phyloP scores from a whole-genome alignment of 139 green algal genomes.

The Chlorella ohadii region DNA sequence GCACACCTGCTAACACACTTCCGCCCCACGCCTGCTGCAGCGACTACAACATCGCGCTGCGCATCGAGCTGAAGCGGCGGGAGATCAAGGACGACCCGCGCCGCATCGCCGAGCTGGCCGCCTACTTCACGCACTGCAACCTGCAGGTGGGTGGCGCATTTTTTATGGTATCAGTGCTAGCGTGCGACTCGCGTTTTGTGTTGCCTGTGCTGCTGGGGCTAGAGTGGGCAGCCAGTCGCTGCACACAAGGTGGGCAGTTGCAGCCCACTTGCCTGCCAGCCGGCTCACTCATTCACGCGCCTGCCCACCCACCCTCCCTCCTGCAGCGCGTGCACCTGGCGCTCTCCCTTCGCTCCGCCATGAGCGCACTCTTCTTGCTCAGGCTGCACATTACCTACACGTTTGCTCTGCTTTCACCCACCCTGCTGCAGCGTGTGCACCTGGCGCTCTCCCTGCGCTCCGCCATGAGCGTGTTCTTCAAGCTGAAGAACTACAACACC shows the following conservation, averaged over 20 bases:
- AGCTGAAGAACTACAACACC: slow-evolving; percentile 93
- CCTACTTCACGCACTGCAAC: slow-evolving; percentile 99
- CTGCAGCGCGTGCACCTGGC: slow-evolving; percentile 88
- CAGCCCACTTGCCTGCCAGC: too few relatives aligned
- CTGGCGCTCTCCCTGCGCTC: slow-evolving; percentile 84
- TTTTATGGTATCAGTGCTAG: background rate
- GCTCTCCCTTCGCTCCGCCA: slow-evolving; percentile 90
- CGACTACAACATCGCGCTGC: slow-evolving; percentile 95
- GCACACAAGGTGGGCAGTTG: too few relatives aligned
- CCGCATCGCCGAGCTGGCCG: slow-evolving; percentile 92
- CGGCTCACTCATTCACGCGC: too few relatives aligned
- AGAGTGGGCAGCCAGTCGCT: too few relatives aligned
- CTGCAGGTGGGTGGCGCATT: background rate
- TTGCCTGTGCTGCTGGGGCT: too few relatives aligned
- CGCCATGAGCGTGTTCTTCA: slow-evolving; percentile 97
- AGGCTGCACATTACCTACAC: too few relatives aligned
- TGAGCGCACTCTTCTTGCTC: slow-evolving; percentile 96
- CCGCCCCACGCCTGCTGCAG: slow-evolving; percentile 43
- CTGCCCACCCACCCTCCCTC: too few relatives aligned
- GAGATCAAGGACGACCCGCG: slow-evolving; percentile 75
- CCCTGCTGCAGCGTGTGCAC: slow-evolving; percentile 84
- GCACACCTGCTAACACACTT: background rate
- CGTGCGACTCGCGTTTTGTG: too few relatives aligned
- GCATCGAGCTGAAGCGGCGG: slow-evolving; percentile 93
- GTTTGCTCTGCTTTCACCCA: background rate